Base-by-base conservation (phyloP, 768 basidiomycete species). In the Amanita fuliginea region DNA sequence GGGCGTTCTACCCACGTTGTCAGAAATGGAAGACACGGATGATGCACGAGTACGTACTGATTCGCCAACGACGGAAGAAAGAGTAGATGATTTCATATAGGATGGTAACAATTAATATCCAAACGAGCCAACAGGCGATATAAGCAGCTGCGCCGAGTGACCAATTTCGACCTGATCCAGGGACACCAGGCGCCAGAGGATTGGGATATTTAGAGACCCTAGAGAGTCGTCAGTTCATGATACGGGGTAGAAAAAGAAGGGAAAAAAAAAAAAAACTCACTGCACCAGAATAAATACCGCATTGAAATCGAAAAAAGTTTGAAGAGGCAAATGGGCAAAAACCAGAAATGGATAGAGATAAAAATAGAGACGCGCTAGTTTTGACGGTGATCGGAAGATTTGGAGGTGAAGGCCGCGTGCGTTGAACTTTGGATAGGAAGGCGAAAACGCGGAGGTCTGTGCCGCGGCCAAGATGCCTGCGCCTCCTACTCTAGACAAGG, bases 301-400 rank as follows among this genome's bases (percentile, higher is more conserved):
- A 62, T 93, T 92, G 63, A 92, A 90, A 60, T 95, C 92, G 62
- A 94, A 81, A 60, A 85, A 93, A 0, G 83, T 80, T 62, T 92
- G 89, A 7, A 87, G 61, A 21, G 80, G 78, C 35, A 89, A 66
- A 59, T 88, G 83, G 16, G 77, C 79, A 61, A 90, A 79, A 5
- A 78, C 73, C 54, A 89, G 62, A 13, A 89, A 35, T n/a, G 83
- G 85, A 60, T 78, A 80, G 30, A 84, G 59, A 58, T 77, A 81
- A 64, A 78, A 90, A 63, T 81, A 80, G 41, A 83, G 57, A 55
- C 68, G 76, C 55, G 75, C 59, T 49, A 58, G 74, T 52, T 63
- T 65, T 57, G 76, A 76, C 2, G 84, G 83, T 59, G 73, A 78
- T 54, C 76, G 75, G 50, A 89, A 59, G 24, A 86, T 69, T 51